Percentiles rank a stretch among this genome's conserved stretches.
Evolutionary conservation across 306 rosid species (phyloP).

Genomic region (Citrullus mucosospermus): DNA sequence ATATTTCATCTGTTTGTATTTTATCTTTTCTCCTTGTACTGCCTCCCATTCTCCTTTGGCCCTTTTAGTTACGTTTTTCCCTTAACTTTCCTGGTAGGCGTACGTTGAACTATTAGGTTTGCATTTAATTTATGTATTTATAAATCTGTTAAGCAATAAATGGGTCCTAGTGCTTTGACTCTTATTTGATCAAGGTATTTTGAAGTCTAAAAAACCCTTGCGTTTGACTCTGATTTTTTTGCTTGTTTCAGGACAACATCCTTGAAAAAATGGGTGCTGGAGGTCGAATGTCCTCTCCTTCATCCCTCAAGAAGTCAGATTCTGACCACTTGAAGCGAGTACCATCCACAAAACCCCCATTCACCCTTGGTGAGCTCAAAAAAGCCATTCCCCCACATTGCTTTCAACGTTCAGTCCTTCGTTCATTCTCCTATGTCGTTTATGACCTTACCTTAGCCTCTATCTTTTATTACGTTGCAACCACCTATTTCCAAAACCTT

Average conservation of each 20-base stretch:
- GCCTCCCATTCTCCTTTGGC: neutral
- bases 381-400: conserved; percentile 69
- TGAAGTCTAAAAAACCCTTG: too few relatives aligned
- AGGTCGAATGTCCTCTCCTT: conserved; percentile 65
- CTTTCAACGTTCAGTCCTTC: conserved; percentile 47
- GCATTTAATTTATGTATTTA: neutral
- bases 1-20: neutral
- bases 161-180: neutral
- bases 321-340: conserved; percentile 33
- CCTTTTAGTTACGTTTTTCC: neutral
- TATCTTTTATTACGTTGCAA: conserved; percentile 26
- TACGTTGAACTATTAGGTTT: neutral
- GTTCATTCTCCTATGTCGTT: conserved; percentile 50
- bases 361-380: conserved; percentile 46
- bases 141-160: neutral
- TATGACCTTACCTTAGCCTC: conserved; percentile 38
- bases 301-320: conserved; percentile 28
- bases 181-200: neutral
- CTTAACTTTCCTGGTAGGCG: neutral
- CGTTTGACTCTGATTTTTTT: neutral
- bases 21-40: neutral
- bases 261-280: conserved; percentile 78
- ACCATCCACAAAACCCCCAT: conserved; percentile 48
- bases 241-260: conserved; percentile 23
- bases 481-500: conserved; percentile 29